Evolutionary conservation across 148 eudicot species (phyloP), one percentile per base, ranked within the genome.

Genomic region (Silene conica): DNA sequence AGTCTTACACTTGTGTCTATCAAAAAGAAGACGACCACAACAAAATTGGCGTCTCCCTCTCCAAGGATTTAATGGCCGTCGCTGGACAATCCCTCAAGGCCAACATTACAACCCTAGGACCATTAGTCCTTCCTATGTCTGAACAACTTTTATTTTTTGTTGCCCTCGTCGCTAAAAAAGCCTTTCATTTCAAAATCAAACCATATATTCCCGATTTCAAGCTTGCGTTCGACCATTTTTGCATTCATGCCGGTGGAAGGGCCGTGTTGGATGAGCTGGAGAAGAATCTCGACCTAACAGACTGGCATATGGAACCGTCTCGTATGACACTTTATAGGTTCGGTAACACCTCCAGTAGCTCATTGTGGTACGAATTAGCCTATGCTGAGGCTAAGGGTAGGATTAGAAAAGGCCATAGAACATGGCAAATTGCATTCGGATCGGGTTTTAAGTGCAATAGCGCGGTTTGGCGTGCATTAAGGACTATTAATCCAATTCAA

Each of bases 381-480:
- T 83, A 83, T n/a, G n/a, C 83, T 9, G 86, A 83, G 63, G 86
- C 81, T 2, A 83, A 83, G 60, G 86, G 86, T 0, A 34, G 86
- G 77, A 83, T 83, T 3, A 72, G 28, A 72, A 80, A 61, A 52
- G 83, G 86, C 8, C 69, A 83, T 25, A 69, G 77, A 74, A 83
- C 83, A 0, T 83, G 86, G 86, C 86, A 83, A 54, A 83, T 83
- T 6, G 86, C 86, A 2, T 83, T 83, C 0, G 86, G 86, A 19
- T 83, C 86, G 0, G 86, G 86, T 10, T 83, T 83, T n/a, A 83
- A 83, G 71, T 83, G 86, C 67, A 83, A 83, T 25, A 83, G 86
- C 19, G 86, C 86, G 3, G 86, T 83, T 11, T 83, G 83, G 83
- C 52, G 48, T 0, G 83, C 86, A 1, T 62, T 83, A 63, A 80